Evolutionary conservation across 2,329 filamentous ascomycete genomes (phyloP), one percentile per base, ranked within the genome.

Genomic region (Bipolaris oryzae): DNA sequence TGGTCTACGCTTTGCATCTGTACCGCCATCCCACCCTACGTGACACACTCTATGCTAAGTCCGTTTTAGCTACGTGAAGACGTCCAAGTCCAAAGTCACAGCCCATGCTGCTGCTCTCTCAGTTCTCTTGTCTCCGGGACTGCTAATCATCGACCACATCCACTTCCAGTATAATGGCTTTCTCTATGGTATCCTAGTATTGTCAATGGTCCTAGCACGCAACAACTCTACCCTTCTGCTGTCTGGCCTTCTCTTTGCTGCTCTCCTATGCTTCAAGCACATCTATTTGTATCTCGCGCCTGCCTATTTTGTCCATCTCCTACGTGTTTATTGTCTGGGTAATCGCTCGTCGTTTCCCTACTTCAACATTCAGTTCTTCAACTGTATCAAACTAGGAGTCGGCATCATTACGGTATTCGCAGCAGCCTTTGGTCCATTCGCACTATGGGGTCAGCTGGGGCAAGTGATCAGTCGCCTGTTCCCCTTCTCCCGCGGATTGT

Each of bases 151-250:
- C 75, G 95, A 99, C 73, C 95, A 99, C 75, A 94, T 97, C 63
- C 93, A 97, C 76, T 99, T 99, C 76, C 95, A 99, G 81, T 99
- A 99, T 81, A 99, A 99, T 80, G 94, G 95, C 38, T 92, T 93
- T 78, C 87, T 99, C 78, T 99, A 98, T 74, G 95, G 95, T 35
- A 81, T 98, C 41, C 81, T 99, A 48, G 85, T 98, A 35, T 82
- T 94, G 51, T 98, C 95, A 2, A 83, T 99, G 45, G 89, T 96
- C 1, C 80, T 96, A 57, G 92, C 92, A 6, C 87, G 91, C 48
- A 86, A 88, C 67, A 86, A 85, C 70, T 89, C 89, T 2, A 90
- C 90, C 0, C 81, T 95, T 33, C 83, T 98, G 11, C 80, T 82
- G 43, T 95, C 92, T 66, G 95, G 92, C 0, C 80, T 96, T 1